Evolutionary conservation across 2,329 filamentous ascomycete species (phyloP), one percentile per base, ranked within the genome.

Genomic region (Xylaria polymorpha): DNA sequence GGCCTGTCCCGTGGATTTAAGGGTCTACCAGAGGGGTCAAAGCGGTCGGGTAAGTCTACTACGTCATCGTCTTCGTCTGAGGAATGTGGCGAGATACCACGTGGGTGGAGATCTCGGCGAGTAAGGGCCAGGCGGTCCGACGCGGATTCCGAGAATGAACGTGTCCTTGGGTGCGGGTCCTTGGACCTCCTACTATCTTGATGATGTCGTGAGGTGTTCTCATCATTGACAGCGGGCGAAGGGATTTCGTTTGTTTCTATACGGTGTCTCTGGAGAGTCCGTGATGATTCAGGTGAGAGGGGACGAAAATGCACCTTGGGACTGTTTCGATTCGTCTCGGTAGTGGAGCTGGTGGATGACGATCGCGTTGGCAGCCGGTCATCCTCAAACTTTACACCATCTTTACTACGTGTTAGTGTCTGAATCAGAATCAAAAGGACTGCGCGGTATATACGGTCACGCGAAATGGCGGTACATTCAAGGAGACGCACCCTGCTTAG

Each of bases 401-500:
- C 71, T 72, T 67, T 35, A 29, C 37, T 29, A 53, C 20, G 25
- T 53, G 55, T 70, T 44, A 65, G 68, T 55, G 63, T 37, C 20
- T 43, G 15, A 9, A 46, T 32, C 44, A 14, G 14, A 22, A 59
- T 5, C 5, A 2, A 39, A 58, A 39, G 44, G 14, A 50, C 37
- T 22, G 22, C 25, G 43, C 39, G 14, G 46, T 32, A n/a, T 35
- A 44, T 46, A 59, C 12, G 61, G 57, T 43, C 29, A 67, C 39
- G 57, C 43, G 51, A 48, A 51, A 67, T 48, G 44, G 56, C 41
- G 48, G 44, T 68, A 74, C 73, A 73, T 74, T 75, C 74, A 76
- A 75, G 70, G 74, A 75, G 73, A 78, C 78, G 76, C 78, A 79
- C 78, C 77, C 76, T 78, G 73, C 74, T 75, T 71, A 75, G 70